A percentile compares a stretch with the other conserved stretches of the same genome.
Conservation (phyloP, 23 red algal species). For the Gracilaria vermiculophylla region DNA sequence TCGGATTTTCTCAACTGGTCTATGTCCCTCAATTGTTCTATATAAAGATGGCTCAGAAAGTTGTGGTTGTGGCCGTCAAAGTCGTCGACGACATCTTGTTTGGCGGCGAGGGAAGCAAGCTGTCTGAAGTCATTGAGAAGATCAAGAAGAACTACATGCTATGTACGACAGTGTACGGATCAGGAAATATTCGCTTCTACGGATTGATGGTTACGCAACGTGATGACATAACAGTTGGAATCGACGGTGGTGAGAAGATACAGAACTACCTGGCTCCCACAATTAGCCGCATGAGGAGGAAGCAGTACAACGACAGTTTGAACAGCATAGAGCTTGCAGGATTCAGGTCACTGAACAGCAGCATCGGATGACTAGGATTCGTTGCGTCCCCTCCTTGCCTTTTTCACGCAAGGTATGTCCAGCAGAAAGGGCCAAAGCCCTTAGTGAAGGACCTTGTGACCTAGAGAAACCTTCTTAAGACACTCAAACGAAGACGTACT, state of each 20-base stretch:
- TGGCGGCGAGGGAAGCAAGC: neutral
- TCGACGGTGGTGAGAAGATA: neutral
- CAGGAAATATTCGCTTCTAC: slow-evolving; percentile 5
- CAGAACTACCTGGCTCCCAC: too few species aligned
- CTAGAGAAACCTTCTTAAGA: too few species aligned
- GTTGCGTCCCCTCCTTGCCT: too few species aligned
- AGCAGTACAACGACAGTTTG: too few species aligned
- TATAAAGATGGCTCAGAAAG: neutral
- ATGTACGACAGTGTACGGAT: slow-evolving; percentile 21
- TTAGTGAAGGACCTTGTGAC: too few species aligned
- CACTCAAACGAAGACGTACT: too few species aligned
- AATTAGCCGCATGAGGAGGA: too few species aligned
- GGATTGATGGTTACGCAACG: neutral
- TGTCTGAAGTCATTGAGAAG: neutral
- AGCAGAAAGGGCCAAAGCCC: too few species aligned
- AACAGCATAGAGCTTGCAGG: too few species aligned
- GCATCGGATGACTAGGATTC: too few species aligned
- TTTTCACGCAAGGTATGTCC: too few species aligned
- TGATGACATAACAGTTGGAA: neutral
- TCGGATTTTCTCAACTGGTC: slow-evolving; percentile 20
- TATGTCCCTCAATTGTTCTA: slow-evolving; percentile 60
- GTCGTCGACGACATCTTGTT: slow-evolving; percentile 48
- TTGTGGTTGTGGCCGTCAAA: neutral
- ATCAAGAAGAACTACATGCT: neutral
- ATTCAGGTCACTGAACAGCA: too few species aligned